Evolutionary conservation across 2,329 filamentous ascomycete genomes (phyloP).

Genomic region (Cryphonectria nitschkei): DNA sequence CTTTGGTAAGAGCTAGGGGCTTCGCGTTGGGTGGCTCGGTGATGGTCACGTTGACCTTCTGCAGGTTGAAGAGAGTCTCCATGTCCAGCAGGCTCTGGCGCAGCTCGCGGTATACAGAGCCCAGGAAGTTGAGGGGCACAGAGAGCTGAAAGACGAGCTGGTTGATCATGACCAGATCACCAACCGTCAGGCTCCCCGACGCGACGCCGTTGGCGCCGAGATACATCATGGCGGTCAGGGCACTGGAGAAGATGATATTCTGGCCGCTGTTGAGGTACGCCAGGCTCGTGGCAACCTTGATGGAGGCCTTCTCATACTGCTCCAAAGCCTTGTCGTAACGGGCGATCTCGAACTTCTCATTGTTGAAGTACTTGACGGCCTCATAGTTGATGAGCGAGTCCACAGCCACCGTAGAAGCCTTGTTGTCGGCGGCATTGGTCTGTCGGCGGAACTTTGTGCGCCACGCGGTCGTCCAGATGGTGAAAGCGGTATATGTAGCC

Average conservation of each 20-base stretch:
- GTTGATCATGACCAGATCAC: slow-evolving; percentile 98
- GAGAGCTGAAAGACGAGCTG: slow-evolving; percentile 98
- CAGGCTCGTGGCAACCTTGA: slow-evolving; percentile 94
- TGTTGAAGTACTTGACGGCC: slow-evolving; percentile 99
- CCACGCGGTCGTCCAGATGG: slow-evolving; percentile 95
- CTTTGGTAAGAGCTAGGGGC: slow-evolving; percentile 70
- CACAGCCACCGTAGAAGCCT: slow-evolving; percentile 90
- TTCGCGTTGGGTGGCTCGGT: slow-evolving; percentile 76
- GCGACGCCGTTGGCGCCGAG: slow-evolving; percentile 90
- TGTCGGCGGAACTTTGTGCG: slow-evolving; percentile 94
- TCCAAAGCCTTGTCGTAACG: slow-evolving; percentile 87
- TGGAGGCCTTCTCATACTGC: slow-evolving; percentile 89
- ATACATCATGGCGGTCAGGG: slow-evolving; percentile 97
- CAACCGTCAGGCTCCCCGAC: slow-evolving; percentile 79
- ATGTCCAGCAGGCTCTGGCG: slow-evolving; percentile 95
- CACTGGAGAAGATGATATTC: slow-evolving; percentile 94
- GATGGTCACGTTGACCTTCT: slow-evolving; percentile 92
- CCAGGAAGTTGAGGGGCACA: slow-evolving; percentile 94
- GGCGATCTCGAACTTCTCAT: slow-evolving; percentile 90
- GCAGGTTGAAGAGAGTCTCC: slow-evolving; percentile 96
- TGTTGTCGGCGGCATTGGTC: slow-evolving; percentile 95
- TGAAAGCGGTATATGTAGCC: slow-evolving; percentile 94
- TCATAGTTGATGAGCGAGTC: slow-evolving; percentile 99
- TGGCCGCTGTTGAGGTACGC: slow-evolving; percentile 93
- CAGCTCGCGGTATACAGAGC: slow-evolving; percentile 96